Conservation (phyloP, 257 asterid genomes). For the Cruciata laevipes region DNA sequence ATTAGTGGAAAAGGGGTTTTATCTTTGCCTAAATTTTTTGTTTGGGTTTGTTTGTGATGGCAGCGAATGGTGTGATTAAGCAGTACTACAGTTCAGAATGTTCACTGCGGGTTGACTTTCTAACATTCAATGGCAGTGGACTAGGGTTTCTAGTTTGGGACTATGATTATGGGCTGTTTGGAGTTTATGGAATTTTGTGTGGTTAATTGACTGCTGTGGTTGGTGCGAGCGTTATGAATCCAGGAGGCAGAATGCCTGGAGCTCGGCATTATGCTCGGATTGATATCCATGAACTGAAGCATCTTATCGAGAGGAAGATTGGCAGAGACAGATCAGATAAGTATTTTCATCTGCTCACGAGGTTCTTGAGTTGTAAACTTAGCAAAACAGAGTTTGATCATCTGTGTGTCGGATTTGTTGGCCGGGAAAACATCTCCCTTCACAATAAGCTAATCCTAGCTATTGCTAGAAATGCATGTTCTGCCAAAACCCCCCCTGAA, state of each 20-base stretch:
- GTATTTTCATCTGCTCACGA: conserved; percentile 43
- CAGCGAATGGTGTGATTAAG: conserved; percentile 22
- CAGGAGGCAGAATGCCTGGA: conserved; percentile 37
- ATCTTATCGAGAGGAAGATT: conserved; percentile 43
- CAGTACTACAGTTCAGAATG: conserved; percentile 13
- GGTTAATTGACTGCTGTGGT: conserved; percentile 17
- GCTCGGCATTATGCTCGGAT: conserved; percentile 46
- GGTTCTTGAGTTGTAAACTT: conserved; percentile 37
- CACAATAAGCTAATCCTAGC: conserved; percentile 55
- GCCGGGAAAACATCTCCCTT: conserved; percentile 49
- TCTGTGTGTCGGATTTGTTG: conserved; percentile 46
- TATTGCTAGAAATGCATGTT: conserved; percentile 44
- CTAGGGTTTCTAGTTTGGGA: conserved; percentile 26
- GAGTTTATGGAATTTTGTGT: conserved; percentile 16
- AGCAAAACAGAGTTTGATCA: conserved; percentile 49
- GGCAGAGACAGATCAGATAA: conserved; percentile 45
- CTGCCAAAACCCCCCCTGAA: conserved; percentile 41
- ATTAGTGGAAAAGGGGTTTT: not conserved
- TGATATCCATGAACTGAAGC: conserved; percentile 44
- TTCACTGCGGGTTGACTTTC: conserved; percentile 24
- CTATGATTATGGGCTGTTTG: conserved; percentile 20
- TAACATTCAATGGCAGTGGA: conserved; percentile 11
- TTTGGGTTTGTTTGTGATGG: conserved; percentile 23
- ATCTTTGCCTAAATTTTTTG: conserved; percentile 11
- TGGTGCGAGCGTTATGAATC: conserved; percentile 23